A percentile compares a stretch with the other conserved stretches of the same genome.
Evolutionary conservation across 2,329 filamentous ascomycete genomes (phyloP).

Genomic region (Xylariaceae sp.): DNA sequence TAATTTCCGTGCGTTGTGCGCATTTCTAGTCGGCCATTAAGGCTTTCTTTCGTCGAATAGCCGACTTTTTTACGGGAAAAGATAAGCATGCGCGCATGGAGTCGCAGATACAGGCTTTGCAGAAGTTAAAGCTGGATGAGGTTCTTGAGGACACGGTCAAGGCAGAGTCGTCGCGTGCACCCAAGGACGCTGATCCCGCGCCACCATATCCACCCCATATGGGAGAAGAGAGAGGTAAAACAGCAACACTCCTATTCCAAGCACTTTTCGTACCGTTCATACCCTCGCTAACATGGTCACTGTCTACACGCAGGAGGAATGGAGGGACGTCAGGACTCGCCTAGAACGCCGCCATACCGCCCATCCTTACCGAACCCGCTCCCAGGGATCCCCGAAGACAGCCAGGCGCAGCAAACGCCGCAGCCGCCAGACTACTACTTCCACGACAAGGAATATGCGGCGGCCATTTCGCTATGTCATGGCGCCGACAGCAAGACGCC

Average conservation of each 20-base stretch:
- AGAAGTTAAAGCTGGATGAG: conserved; percentile 2
- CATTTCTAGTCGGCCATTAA: neutral
- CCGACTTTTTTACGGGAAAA: neutral
- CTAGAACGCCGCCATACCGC: too few species aligned
- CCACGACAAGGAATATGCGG: conserved; percentile 1
- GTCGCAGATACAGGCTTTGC: neutral
- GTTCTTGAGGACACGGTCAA: neutral
- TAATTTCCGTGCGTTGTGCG: neutral
- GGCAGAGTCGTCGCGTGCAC: neutral
- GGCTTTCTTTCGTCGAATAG: neutral
- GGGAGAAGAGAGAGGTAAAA: too few species aligned
- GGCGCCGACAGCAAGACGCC: neutral
- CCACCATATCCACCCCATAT: too few species aligned
- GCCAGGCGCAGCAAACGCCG: neutral
- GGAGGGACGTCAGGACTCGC: too few species aligned
- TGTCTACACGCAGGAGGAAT: too few species aligned
- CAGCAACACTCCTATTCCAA: too few species aligned
- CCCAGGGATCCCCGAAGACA: too few species aligned
- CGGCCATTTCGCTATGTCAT: conserved; percentile 8
- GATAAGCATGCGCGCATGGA: neutral
- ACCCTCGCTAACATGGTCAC: too few species aligned
- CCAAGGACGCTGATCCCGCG: neutral
- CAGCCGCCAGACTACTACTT: neutral
- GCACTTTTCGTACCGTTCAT: too few species aligned
- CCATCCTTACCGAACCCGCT: too few species aligned